A percentile compares a stretch with the other conserved stretches of the same genome.
phyloP scores from a whole-genome alignment of 805 yeast genomes.

The Cyberlindnera xishuangbannaensis region DNA sequence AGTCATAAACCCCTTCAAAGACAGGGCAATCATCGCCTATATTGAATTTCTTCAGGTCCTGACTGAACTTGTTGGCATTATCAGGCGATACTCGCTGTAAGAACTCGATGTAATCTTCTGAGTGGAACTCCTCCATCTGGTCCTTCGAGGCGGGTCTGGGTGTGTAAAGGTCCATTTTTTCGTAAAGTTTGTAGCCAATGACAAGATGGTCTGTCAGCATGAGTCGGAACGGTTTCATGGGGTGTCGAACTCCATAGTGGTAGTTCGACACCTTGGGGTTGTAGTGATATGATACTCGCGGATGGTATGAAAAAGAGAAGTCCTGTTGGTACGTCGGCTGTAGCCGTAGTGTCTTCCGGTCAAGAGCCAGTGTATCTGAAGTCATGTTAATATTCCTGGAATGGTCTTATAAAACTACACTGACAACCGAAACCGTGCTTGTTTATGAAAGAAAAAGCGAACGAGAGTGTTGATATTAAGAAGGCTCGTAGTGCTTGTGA shows the following conservation, averaged over 20 bases:
- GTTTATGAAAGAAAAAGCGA: too few relatives aligned
- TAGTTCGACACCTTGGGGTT: conserved; percentile 75
- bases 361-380: conserved; percentile 33
- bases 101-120: conserved; percentile 90
- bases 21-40: conserved; percentile 95
- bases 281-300: conserved; percentile 80
- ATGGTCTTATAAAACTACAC: too few relatives aligned
- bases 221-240: conserved; percentile 96
- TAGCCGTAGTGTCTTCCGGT: conserved; percentile 33
- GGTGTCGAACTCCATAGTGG: conserved; percentile 91
- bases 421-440: too few relatives aligned
- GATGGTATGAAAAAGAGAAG: conserved; percentile 34
- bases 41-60: conserved; percentile 66
- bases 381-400: too few relatives aligned
- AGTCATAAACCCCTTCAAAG: conserved; percentile 90
- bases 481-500: too few relatives aligned
- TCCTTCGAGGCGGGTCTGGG: conserved; percentile 79
- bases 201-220: conserved; percentile 93
- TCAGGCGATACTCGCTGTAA: conserved; percentile 87
- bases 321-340: conserved; percentile 43
- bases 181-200: conserved; percentile 76
- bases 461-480: too few relatives aligned
- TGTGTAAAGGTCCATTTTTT: conserved; percentile 82
- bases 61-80: conserved; percentile 62
- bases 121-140: conserved; percentile 77